Percentiles rank a stretch among this genome's conserved stretches.
Evolutionary conservation across 768 basidiomycete genomes (phyloP).

Genomic region (Rhodotorula babjevae): DNA sequence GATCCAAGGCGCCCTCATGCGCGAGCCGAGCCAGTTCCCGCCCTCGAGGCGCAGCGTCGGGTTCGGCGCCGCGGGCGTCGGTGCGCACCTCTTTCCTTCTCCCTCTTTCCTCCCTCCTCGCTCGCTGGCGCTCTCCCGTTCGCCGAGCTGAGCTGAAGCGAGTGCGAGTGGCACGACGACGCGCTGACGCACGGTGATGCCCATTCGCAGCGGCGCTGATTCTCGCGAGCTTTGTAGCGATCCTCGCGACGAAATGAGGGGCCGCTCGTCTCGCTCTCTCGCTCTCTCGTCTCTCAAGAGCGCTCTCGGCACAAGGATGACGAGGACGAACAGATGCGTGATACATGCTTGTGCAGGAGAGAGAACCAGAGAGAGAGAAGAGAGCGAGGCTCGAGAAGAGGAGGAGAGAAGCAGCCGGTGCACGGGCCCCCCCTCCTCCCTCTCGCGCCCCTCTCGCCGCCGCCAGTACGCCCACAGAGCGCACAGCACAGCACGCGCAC

Average conservation of each 20-base stretch:
- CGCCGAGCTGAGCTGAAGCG: too few species aligned
- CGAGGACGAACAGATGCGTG: neutral
- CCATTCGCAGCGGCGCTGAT: neutral
- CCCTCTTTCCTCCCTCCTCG: neutral
- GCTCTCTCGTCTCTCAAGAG: too few species aligned
- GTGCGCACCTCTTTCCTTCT: neutral
- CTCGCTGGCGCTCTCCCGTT: too few species aligned
- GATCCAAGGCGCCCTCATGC: slow-evolving; percentile 17
- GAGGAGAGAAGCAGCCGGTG: too few species aligned
- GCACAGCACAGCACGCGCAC: too few species aligned
- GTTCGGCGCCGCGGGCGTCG: slow-evolving; percentile 14
- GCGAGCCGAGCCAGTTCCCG: slow-evolving; percentile 25
- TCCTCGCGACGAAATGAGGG: neutral
- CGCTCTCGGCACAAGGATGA: too few species aligned
- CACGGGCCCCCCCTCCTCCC: neutral
- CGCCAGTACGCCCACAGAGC: too few species aligned
- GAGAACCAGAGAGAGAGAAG: too few species aligned
- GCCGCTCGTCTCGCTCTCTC: too few species aligned
- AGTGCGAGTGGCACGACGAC: neutral
- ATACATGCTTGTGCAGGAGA: neutral
- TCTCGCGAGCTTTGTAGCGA: neutral
- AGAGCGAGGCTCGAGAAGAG: too few species aligned
- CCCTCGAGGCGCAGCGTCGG: slow-evolving; percentile 24
- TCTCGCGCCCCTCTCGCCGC: too few species aligned
- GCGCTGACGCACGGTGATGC: neutral